phyloP scores from a whole-genome alignment of 1,284 basidiomycete genomes.

The Hymenochaete sp. region DNA sequence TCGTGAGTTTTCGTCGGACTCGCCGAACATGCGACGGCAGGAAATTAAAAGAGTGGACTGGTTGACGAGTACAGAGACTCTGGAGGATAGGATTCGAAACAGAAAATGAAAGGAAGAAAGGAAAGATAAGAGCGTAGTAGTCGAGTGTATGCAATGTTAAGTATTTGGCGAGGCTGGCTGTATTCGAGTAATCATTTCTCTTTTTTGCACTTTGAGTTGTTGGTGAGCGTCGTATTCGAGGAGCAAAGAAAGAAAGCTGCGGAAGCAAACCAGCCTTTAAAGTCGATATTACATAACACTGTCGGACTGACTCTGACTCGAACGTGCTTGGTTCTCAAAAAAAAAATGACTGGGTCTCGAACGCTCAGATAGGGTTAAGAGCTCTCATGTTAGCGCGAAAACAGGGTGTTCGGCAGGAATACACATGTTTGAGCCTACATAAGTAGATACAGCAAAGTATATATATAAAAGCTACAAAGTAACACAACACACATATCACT shows the following conservation, averaged over 20 bases:
- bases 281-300: too few species aligned
- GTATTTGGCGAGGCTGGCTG: slow-evolving; percentile 22
- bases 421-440: not conserved
- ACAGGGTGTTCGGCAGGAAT: not conserved
- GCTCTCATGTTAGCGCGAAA: not conserved
- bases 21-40: slow-evolving; percentile 57
- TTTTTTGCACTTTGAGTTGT: not conserved
- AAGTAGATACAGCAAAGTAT: not conserved
- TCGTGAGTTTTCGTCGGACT: slow-evolving; percentile 67
- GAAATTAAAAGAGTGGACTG: too few species aligned
- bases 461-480: not conserved
- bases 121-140: slow-evolving; percentile 18
- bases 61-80: not conserved
- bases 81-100: slow-evolving; percentile 1
- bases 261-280: not conserved
- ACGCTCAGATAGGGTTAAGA: not conserved
- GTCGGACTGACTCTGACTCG: not conserved
- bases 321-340: not conserved
- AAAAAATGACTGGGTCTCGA: not conserved
- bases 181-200: slow-evolving; percentile 61
- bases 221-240: not conserved
- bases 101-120: slow-evolving; percentile 12
- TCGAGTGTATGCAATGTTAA: slow-evolving; percentile 10
- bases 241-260: slow-evolving; percentile 5
- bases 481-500: not conserved